These are phyloP conservation scores for Clathrus columnatus DNA, from an alignment of 768 basidiomycete species.

Conservation along the genomic window DNA sequence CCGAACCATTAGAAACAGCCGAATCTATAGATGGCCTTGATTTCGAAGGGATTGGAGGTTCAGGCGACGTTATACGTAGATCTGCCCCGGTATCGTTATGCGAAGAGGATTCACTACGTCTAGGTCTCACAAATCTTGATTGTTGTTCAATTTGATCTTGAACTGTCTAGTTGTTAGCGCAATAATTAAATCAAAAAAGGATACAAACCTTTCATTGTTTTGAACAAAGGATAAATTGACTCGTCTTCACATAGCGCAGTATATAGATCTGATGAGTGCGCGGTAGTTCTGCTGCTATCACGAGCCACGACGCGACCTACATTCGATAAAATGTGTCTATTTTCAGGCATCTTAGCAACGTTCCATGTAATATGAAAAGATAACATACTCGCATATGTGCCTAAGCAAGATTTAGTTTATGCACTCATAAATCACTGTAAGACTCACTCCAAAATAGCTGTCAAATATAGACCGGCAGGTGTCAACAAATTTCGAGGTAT, in stretches of 20 bases:
- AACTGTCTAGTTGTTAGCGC: constrained; percentile 36
- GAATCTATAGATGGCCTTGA: constrained; percentile 5
- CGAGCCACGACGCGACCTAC: constrained; percentile 78
- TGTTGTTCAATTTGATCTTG: constrained; percentile 71
- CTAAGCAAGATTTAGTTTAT: constrained; percentile 29
- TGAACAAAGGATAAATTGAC: constrained; percentile 76
- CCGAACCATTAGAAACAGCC: constrained; percentile 1
- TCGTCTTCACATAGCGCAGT: constrained; percentile 87
- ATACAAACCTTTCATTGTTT: constrained; percentile 67
- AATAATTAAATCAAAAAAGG: neutral
- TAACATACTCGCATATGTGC: constrained; percentile 75
- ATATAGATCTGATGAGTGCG: constrained; percentile 76
- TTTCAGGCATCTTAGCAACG: constrained; percentile 13
- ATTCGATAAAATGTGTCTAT: constrained; percentile 75
- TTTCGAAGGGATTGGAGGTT: neutral
- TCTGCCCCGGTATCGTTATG: neutral
- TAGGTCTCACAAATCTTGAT: constrained; percentile 31
- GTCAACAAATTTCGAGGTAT: constrained; percentile 49
- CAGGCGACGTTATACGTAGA: neutral
- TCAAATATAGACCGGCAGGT: constrained; percentile 83
- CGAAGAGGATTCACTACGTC: constrained; percentile 15
- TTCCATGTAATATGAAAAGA: constrained; percentile 4
- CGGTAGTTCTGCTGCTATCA: constrained; percentile 70
- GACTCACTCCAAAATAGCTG: constrained; percentile 87
- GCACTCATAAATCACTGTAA: constrained; percentile 21